Percentiles rank a stretch among this genome's conserved stretches.
phyloP scores from a whole-genome alignment of 176 grass and related monocot genomes.

The Elymus sibiricus region DNA sequence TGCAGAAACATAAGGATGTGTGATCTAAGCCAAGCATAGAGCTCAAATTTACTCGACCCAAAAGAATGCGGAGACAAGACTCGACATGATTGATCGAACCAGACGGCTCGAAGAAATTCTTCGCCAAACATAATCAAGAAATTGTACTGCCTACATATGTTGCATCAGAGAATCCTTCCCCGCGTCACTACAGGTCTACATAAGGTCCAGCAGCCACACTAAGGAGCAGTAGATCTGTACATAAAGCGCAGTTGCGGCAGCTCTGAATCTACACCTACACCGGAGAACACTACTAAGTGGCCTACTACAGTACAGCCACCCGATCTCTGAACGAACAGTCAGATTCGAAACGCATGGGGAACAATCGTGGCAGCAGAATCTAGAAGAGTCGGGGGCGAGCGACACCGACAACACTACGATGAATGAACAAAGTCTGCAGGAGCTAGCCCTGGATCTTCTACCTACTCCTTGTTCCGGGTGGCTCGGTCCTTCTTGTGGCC shows the following conservation, averaged over 20 bases:
- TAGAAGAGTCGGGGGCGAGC: not conserved
- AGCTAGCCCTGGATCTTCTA: slow-evolving; percentile 33
- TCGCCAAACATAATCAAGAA: no score
- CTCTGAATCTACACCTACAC: not conserved
- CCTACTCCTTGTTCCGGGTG: slow-evolving; percentile 74
- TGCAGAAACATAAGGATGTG: no score
- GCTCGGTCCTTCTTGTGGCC: slow-evolving; percentile 89
- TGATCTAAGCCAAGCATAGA: no score
- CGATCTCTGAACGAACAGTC: not conserved
- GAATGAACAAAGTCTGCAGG: not conserved
- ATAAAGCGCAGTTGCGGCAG: not conserved
- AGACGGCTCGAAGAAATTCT: no score
- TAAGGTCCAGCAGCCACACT: no score
- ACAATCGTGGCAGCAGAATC: not conserved
- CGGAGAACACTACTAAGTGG: not conserved
- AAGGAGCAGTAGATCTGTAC: not conserved
- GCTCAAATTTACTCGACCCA: no score
- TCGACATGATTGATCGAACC: no score
- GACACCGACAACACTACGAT: not conserved
- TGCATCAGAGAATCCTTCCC: no score
- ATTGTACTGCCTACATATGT: no score
- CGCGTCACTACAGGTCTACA: not conserved
- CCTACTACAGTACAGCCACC: not conserved
- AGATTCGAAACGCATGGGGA: not conserved
- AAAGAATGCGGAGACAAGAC: no score